phyloP scores from a whole-genome alignment of 2,329 filamentous ascomycete species.

The Nannizziopsis arthrosporioides region DNA sequence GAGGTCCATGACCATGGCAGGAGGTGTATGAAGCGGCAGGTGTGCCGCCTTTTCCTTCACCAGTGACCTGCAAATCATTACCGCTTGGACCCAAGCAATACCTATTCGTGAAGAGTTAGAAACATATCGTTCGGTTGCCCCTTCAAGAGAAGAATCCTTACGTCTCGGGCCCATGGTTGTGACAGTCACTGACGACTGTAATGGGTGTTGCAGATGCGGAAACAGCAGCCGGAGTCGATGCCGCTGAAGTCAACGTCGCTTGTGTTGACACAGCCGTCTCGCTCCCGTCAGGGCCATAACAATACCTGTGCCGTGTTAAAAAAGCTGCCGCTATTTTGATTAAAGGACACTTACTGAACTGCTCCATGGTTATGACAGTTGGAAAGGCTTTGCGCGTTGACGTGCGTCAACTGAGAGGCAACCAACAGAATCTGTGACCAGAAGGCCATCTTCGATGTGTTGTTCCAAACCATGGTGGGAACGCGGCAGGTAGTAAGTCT shows the following conservation, averaged over 20 bases:
- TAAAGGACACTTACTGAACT: conserved; percentile 19
- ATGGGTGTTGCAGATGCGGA: conserved; percentile 24
- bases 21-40: conserved; percentile 51
- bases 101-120: conserved; percentile 16
- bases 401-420: neutral
- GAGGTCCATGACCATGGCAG: conserved; percentile 51
- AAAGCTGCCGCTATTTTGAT: neutral
- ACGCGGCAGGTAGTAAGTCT: neutral
- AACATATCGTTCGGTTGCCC: neutral
- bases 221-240: conserved; percentile 16
- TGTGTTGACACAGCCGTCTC: conserved; percentile 20
- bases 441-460: neutral
- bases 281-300: conserved; percentile 23
- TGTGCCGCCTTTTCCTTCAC: conserved; percentile 43
- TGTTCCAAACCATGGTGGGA: neutral
- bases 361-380: conserved; percentile 25
- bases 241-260: conserved; percentile 15
- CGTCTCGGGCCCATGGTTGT: conserved; percentile 38
- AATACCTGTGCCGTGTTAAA: conserved; percentile 16
- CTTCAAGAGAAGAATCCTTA: conserved; percentile 18
- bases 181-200: conserved; percentile 44
- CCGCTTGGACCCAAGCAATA: conserved; percentile 28
- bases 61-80: conserved; percentile 28
- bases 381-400: conserved; percentile 17
- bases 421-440: conserved; percentile 3